These are phyloP conservation scores for Shiraia sp. DNA, from an alignment of 2,329 filamentous ascomycete genomes.

Conservation along the genomic window DNA sequence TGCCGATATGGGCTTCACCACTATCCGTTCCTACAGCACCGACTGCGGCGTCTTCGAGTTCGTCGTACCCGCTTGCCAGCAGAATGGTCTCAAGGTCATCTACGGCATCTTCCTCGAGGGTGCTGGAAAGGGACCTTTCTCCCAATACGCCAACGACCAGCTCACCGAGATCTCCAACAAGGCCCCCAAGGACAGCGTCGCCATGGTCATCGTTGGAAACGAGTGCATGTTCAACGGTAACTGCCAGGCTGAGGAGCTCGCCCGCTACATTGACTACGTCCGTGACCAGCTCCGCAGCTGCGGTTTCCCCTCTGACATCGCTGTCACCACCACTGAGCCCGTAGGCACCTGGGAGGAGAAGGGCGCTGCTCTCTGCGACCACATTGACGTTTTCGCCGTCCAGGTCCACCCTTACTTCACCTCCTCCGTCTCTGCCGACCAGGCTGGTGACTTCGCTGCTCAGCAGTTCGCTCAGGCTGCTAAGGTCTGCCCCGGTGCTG, in stretches of 20 bases:
- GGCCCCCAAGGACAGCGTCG: constrained; percentile 74
- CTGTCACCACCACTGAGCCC: constrained; percentile 81
- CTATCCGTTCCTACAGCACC: constrained; percentile 83
- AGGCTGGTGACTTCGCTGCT: constrained; percentile 77
- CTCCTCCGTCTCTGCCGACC: constrained; percentile 61
- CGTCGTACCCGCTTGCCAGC: constrained; percentile 70
- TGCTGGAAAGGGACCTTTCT: constrained; percentile 48
- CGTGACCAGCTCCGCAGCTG: constrained; percentile 63
- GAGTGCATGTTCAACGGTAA: constrained; percentile 81
- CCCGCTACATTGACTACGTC: constrained; percentile 69
- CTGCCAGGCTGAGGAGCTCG: constrained; percentile 67
- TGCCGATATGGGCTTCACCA: constrained; percentile 59
- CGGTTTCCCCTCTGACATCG: constrained; percentile 69
- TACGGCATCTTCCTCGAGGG: constrained; percentile 83
- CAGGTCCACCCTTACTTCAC: constrained; percentile 98
- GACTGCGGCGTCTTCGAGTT: constrained; percentile 82
- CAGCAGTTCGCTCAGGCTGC: constrained; percentile 73
- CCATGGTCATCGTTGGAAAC: constrained; percentile 86
- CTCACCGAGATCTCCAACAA: constrained; percentile 69
- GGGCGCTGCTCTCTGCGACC: constrained; percentile 65
- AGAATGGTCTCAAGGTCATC: constrained; percentile 76
- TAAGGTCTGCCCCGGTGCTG: constrained; percentile 65
- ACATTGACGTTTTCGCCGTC: constrained; percentile 77
- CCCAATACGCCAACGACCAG: constrained; percentile 69
- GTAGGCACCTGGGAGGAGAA: constrained; percentile 74